phyloP scores from a whole-genome alignment of 2,329 filamentous ascomycete genomes.

The Verticillium tricorpus region DNA sequence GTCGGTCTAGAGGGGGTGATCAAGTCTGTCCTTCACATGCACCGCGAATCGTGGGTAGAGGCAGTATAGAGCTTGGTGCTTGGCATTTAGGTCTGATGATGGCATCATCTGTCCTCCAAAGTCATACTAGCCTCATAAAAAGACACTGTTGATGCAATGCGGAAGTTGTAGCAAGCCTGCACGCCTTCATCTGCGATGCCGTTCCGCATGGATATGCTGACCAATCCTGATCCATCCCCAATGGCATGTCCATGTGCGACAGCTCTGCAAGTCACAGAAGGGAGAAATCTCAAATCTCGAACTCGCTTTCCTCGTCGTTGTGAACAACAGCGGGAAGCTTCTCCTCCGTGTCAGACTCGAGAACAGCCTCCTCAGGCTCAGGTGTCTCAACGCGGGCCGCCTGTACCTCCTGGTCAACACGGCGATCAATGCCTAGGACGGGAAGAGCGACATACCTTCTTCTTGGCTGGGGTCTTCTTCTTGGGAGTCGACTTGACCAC shows the following conservation, averaged over 20 bases:
- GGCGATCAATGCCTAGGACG: background rate
- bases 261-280: background rate
- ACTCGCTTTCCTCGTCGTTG: background rate
- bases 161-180: too few relatives aligned
- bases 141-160: too few relatives aligned
- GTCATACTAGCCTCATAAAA: too few relatives aligned
- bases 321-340: background rate
- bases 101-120: too few relatives aligned
- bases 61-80: too few relatives aligned
- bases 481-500: constrained; percentile 23
- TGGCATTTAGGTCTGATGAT: too few relatives aligned
- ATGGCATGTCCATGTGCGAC: background rate
- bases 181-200: too few relatives aligned
- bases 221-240: background rate
- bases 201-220: too few relatives aligned
- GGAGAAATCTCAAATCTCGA: background rate
- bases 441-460: constrained; percentile 11
- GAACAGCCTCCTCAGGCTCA: background rate
- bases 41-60: too few relatives aligned
- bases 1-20: too few relatives aligned
- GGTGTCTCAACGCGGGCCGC: background rate
- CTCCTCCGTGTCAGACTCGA: background rate
- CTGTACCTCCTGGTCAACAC: background rate
- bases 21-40: too few relatives aligned
- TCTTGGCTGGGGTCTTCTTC: constrained; percentile 24